phyloP scores from a whole-genome alignment of 164 flowering plant species.

The Sextonia rubra region DNA sequence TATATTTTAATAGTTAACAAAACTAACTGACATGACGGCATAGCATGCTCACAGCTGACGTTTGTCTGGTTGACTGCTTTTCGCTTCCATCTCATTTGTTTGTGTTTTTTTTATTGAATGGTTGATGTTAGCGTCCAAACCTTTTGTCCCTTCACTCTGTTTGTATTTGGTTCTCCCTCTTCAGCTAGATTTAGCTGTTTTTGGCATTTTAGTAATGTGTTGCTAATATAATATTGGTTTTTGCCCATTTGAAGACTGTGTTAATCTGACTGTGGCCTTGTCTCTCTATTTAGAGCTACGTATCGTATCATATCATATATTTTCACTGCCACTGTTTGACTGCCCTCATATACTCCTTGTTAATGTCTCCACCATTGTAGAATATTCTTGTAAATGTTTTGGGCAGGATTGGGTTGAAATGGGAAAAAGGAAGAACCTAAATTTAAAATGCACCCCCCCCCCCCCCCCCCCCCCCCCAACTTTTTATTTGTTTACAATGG shows the following conservation, averaged over 20 bases:
- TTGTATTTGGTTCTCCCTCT: not conserved
- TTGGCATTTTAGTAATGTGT: not conserved
- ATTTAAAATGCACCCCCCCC: too few species aligned
- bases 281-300: not conserved
- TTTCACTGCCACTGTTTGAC: too few species aligned
- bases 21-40: not conserved
- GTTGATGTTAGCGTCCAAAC: not conserved
- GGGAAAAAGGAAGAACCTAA: too few species aligned
- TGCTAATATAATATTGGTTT: not conserved
- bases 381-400: too few species aligned
- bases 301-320: too few species aligned
- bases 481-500: too few species aligned
- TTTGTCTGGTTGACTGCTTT: slow-evolving; percentile 2
- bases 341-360: too few species aligned
- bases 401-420: too few species aligned
- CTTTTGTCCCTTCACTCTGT: not conserved
- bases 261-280: not conserved
- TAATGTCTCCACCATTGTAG: too few species aligned
- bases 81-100: not conserved
- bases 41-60: not conserved
- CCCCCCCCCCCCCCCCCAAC: too few species aligned
- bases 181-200: not conserved
- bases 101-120: not conserved
- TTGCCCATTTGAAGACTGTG: not conserved
- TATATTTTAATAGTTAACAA: not conserved